Percentiles rank a stretch among this genome's conserved stretches.
These are phyloP conservation scores for Marchantia polymorpha DNA, from an alignment of 225 moss, liverwort and hornwort genomes.

Conservation along the genomic window DNA sequence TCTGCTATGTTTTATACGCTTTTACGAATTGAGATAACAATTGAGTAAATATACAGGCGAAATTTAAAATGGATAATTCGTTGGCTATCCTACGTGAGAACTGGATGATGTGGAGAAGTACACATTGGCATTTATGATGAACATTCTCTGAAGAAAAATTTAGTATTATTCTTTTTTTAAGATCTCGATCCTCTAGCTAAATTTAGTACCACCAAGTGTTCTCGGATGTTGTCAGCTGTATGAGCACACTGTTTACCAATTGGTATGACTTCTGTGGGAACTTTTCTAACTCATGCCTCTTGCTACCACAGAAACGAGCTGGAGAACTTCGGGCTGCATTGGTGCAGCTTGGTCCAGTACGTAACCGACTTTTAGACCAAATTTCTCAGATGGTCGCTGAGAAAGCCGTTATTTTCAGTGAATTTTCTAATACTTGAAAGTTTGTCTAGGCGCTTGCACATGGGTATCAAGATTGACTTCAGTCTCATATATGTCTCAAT, in stretches of 20 bases:
- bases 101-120: too few species aligned
- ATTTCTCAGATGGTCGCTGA: neutral
- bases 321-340: constrained; percentile 69
- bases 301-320: constrained; percentile 62
- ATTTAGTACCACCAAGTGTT: too few species aligned
- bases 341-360: constrained; percentile 81
- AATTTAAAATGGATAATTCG: too few species aligned
- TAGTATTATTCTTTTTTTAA: too few species aligned
- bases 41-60: too few species aligned
- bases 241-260: neutral
- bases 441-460: neutral
- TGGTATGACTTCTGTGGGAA: neutral
- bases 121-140: too few species aligned
- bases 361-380: constrained; percentile 8
- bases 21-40: too few species aligned
- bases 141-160: too few species aligned
- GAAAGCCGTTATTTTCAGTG: neutral
- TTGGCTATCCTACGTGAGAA: too few species aligned
- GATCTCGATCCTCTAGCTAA: too few species aligned
- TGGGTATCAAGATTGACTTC: neutral
- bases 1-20: too few species aligned
- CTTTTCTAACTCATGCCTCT: neutral
- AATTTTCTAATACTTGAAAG: neutral
- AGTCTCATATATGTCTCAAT: neutral
- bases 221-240: neutral